Evolutionary conservation across 345 rosid genomes (phyloP), one percentile per base, ranked within the genome.

Genomic region (Jatropha curcas): DNA sequence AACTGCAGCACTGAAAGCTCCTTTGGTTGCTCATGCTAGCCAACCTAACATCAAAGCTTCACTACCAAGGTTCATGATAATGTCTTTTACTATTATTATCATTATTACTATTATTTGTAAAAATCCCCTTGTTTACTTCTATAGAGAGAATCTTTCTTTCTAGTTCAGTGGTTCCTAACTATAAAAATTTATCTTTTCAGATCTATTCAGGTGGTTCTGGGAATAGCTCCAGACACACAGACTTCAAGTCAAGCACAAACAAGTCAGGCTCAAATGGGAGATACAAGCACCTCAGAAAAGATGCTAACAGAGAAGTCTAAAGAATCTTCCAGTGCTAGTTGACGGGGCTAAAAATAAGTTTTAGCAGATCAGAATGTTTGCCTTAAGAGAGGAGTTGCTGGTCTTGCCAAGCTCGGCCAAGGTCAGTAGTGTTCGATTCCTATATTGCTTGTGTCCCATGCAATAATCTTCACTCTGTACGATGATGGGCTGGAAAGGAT

Each of bases 1-100:
- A 77, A 84, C 81, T 25, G 68, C 87, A 0, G 85, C 85, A 20
- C 84, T 95, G 48, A 91, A 84, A 80, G 92, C 92, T 80, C 98
- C 97, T 71, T 84, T 92, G 75, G 86, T 86, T 37, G 90, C 86
- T 56, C 89, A 92, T 84, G 97, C 99, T 58, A 89, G 89, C 87
- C 97, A 89, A 79, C 89, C 88, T 41, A 82, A 83, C 72, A 81
- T 91, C 70, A 92, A 80, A 69, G 81, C 93, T 74, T 83, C 94
- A 71, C 92, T 95, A 72, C 98, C 99, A 35, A 95, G 98, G 98
- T 89, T 58, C 73, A 24, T 25, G 59, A 17, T 31, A 56, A 33
- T 6, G n/a, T n/a, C 2, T 16, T n/a, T 30, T 5, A 4, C 22
- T 11, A 28, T 33, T 46, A 13, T 48, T 17, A 13, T 13, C 1